phyloP scores from a whole-genome alignment of 192 early-diverging fungal species.

The Thoreauomyces humboldtii region DNA sequence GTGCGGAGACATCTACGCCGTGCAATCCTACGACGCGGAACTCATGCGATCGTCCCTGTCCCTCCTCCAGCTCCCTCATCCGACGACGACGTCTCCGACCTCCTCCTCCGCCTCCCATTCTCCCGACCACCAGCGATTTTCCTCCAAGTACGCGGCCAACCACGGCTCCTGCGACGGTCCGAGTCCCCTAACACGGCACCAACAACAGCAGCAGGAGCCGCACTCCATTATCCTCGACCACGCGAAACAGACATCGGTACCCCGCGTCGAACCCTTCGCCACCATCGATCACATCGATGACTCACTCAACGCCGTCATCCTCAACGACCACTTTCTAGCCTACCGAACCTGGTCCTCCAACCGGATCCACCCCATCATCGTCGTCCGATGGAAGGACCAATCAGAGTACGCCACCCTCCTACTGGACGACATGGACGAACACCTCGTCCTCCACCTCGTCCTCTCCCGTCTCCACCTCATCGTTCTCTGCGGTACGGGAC shows the following conservation, averaged over 20 bases:
- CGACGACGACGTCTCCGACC: too few relatives aligned
- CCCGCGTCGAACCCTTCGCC: not conserved
- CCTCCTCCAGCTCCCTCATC: not conserved
- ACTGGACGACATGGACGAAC: constrained; percentile 15
- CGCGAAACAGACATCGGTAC: not conserved
- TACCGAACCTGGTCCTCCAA: constrained; percentile 8
- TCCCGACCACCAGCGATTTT: too few relatives aligned
- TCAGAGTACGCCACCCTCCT: constrained; percentile 5
- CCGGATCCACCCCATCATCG: constrained; percentile 12
- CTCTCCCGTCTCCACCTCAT: constrained; percentile 1
- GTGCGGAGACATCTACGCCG: constrained; percentile 9
- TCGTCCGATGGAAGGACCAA: not conserved
- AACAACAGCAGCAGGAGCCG: too few relatives aligned
- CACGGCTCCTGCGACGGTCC: not conserved
- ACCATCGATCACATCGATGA: constrained; percentile 9
- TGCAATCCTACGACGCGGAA: constrained; percentile 1
- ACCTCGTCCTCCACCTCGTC: constrained; percentile 8
- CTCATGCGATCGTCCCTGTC: constrained; percentile 4
- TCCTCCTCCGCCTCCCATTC: too few relatives aligned
- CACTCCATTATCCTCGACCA: too few relatives aligned
- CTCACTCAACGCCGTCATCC: constrained; percentile 5
- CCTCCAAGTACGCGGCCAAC: not conserved
- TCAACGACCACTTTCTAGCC: constrained; percentile 12
- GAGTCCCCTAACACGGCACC: too few relatives aligned
- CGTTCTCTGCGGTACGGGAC: constrained; percentile 14